Base-by-base conservation (phyloP, 2,329 filamentous ascomycete species). In the Fusarium odoratissimum region DNA sequence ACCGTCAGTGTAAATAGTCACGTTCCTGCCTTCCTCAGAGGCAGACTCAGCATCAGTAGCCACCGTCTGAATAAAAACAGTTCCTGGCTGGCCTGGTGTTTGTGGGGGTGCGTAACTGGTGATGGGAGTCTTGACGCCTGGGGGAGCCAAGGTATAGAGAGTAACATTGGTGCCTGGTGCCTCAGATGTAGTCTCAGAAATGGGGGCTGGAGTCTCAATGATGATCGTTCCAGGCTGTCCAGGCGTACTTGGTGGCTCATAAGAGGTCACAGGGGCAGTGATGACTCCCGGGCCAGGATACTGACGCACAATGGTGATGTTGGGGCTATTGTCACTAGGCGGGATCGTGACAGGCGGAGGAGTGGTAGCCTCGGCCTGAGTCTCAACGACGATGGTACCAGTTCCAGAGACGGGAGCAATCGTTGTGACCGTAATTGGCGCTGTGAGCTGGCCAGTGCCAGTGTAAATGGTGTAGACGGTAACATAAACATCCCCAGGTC, bases 361-460 rank as follows among this genome's bases (percentile, higher is more conserved):
- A 12, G 52, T n/a, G 11, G 65, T 69, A 41, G 65, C n/a, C 33
- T 65, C 54, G 5, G 37, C 23, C 12, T 45, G 33, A 10, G 70
- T 73, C 54, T 73, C 70, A 13, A 73, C 54, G 9, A 73, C 71
- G 4, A 73, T 63, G 13, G 61, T 73, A 16, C 70, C 70, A 8
- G 69, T 69, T 69, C 66, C 66, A 23, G 49, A 69, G 21, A 69
- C 64, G 21, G 66, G 66, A 9, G 57, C 37, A 28, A 71, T 71
- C 6, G 62, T 67, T 6, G 62, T 71, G 9, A 70, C 60, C 4
- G 68, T 71, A 6, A 55, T 38, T 13, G 68, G 68, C 5, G 42
- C 62, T 11, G 67, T 67, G 17, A 71, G 66, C 9, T 57, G 38
- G 2, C 48, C 67, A 16, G 67, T 55, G 2, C 68, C 68, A 23